Base-by-base conservation (phyloP, 2,329 filamentous ascomycete genomes). In the Colletotrichum lini region DNA sequence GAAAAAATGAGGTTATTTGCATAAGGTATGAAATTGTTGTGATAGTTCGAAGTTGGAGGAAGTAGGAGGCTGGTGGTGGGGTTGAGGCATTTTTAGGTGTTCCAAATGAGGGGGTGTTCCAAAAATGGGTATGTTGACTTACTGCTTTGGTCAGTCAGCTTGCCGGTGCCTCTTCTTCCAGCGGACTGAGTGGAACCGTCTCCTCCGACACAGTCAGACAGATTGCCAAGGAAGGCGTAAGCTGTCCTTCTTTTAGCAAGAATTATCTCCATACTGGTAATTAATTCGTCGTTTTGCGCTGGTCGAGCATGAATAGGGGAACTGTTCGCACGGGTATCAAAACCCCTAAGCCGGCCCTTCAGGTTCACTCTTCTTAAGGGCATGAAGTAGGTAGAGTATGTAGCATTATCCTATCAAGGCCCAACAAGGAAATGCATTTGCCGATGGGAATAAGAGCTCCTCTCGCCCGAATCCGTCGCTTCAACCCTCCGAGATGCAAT, bases 71-170 rank as follows among this genome's bases (percentile, higher is more conserved):
- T n/a, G n/a, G n/a, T n/a, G n/a, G n/a, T n/a, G n/a, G n/a, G n/a
- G n/a, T n/a, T n/a, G n/a, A n/a, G n/a, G n/a, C n/a, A n/a, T n/a
- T n/a, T n/a, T n/a, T n/a, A n/a, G n/a, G n/a, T n/a, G n/a, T n/a
- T n/a, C n/a, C n/a, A n/a, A n/a, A n/a, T n/a, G n/a, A n/a, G n/a
- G n/a, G n/a, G n/a, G n/a, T n/a, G n/a, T n/a, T n/a, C n/a, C n/a
- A n/a, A n/a, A n/a, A n/a, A n/a, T n/a, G n/a, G n/a, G n/a, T n/a
- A n/a, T n/a, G n/a, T n/a, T n/a, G n/a, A n/a, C 49, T 44, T 54
- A 56, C 67, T 38, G 40, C 44, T 56, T 70, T 66, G 23, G 63
- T 70, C 26, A 44, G 67, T 53, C 6, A 44, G 18, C 35, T 9
- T 30, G 35, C 65, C 18, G 26, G 10, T n/a, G 18, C 12, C 18